phyloP scores from a whole-genome alignment of 306 rosid genomes.

The Quercus aquifolioides region DNA sequence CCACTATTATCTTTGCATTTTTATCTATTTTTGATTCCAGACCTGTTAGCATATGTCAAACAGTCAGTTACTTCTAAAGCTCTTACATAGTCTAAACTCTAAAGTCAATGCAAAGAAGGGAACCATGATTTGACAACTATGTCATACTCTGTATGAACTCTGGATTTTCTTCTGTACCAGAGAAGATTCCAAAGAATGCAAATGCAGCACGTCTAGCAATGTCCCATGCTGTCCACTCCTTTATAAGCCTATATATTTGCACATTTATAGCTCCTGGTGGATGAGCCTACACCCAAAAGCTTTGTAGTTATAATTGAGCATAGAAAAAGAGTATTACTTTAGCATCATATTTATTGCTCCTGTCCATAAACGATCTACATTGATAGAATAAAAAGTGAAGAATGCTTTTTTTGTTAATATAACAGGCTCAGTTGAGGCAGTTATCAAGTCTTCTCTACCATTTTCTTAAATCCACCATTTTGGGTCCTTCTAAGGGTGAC shows the following conservation, averaged over 20 bases:
- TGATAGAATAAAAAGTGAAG: neutral
- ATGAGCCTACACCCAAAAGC: conserved; percentile 56
- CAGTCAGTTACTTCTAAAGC: neutral
- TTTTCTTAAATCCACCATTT: neutral
- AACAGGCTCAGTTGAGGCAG: neutral
- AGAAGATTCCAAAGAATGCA: conserved; percentile 91
- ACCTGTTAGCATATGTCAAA: conserved; percentile 36
- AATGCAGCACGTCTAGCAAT: conserved; percentile 97
- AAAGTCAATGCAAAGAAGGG: conserved; percentile 6
- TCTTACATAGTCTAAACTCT: conserved; percentile 1
- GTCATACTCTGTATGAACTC: conserved; percentile 69
- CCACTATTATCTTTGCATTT: conserved; percentile 81
- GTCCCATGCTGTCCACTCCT: conserved; percentile 99
- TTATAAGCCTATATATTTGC: conserved; percentile 95
- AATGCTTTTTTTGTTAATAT: neutral
- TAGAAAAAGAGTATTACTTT: neutral
- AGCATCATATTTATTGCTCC: neutral
- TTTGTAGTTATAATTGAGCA: neutral
- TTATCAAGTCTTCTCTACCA: neutral
- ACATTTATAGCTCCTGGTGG: conserved; percentile 83
- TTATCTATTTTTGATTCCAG: conserved; percentile 73
- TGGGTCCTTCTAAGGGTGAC: neutral
- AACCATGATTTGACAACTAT: neutral
- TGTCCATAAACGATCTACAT: neutral
- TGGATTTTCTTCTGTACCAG: conserved; percentile 98